These are phyloP conservation scores for Umbilicaria muhlenbergii DNA, from an alignment of 495 filamentous ascomycete genomes.

Conservation along the genomic window DNA sequence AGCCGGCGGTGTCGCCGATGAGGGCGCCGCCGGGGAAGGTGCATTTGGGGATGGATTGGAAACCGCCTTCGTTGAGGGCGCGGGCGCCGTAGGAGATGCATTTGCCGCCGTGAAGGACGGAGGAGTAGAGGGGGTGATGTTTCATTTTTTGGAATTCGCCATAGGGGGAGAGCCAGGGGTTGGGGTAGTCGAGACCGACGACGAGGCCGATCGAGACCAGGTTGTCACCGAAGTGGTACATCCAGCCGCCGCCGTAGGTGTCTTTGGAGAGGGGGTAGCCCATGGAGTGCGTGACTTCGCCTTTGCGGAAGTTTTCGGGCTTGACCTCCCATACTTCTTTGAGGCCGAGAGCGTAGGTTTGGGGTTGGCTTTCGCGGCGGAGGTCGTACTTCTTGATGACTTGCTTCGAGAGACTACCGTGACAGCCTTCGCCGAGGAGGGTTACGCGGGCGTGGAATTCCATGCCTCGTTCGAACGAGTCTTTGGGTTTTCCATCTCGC, in stretches of 20 bases:
- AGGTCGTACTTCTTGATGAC: slow-evolving; percentile 91
- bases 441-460: slow-evolving; percentile 93
- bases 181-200: slow-evolving; percentile 87
- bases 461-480: slow-evolving; percentile 93
- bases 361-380: slow-evolving; percentile 71
- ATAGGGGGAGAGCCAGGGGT: slow-evolving; percentile 94
- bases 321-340: slow-evolving; percentile 97
- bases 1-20: slow-evolving; percentile 91
- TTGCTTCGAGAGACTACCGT: slow-evolving; percentile 91
- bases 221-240: slow-evolving; percentile 99
- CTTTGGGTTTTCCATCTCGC: slow-evolving; percentile 69
- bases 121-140: slow-evolving; percentile 77
- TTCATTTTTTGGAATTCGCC: slow-evolving; percentile 98
- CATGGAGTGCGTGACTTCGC: slow-evolving; percentile 79
- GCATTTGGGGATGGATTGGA: slow-evolving; percentile 92
- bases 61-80: slow-evolving; percentile 89
- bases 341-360: slow-evolving; percentile 87
- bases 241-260: slow-evolving; percentile 92
- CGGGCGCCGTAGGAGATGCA: slow-evolving; percentile 95
- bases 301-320: slow-evolving; percentile 81
- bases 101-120: slow-evolving; percentile 79
- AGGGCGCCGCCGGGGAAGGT: slow-evolving; percentile 91
- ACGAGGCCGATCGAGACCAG: slow-evolving; percentile 89
- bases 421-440: slow-evolving; percentile 90
- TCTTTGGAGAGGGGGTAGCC: slow-evolving; percentile 80